Evolutionary conservation across 495 filamentous ascomycete species (phyloP), one percentile per base, ranked within the genome.

Genomic region (Aspergillus ellipticus): DNA sequence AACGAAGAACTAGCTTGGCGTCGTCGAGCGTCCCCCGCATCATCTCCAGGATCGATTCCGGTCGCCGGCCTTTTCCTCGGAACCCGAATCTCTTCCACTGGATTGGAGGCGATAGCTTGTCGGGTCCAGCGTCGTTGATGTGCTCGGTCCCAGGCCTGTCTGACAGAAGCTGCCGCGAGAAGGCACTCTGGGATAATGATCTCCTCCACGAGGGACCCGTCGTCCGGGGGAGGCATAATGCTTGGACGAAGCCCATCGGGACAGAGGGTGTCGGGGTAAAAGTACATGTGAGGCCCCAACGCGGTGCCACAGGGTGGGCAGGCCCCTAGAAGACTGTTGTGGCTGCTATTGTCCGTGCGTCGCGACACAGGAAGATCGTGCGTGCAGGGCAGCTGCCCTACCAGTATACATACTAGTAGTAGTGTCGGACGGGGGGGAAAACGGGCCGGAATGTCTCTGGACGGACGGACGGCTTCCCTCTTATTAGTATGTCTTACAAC

Each of bases 1-100:
- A 17, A 11, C 28, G 45, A 24, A 16, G 15, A 48, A 29, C 15
- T 24, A 22, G 13, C 45, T 24, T 16, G 22, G 13, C 45, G 6
- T 28, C 22, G 45, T n/a, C 15, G 15, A 16, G 16, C 22, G 10
- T 28, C 17, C 6, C 45, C 22, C 17, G 13, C 5, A 48, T 59
- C 62, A 31, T 28, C 17, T 16, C 45, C 22, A n/a, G 24, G 1
- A 48, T 59, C 62, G 35, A 24, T 53, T 0, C 20, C 43, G 4
- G 43, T n/a, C 3, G 43, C 13, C 43, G 43, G 45, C 16, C 45
- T 29, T 17, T 28, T 24, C 26, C 29, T 48, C 20, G 5, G 45
- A 15, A 48, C 22, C 1, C 11, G 15, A 16, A 47, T 24, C 21
- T 26, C 43, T 15, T 26, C 20, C 21, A 24, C 10, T n/a, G 45